A percentile compares a stretch with the other conserved stretches of the same genome.
phyloP scores from a whole-genome alignment of 441 rosid species.

The Erodium moschatum region DNA sequence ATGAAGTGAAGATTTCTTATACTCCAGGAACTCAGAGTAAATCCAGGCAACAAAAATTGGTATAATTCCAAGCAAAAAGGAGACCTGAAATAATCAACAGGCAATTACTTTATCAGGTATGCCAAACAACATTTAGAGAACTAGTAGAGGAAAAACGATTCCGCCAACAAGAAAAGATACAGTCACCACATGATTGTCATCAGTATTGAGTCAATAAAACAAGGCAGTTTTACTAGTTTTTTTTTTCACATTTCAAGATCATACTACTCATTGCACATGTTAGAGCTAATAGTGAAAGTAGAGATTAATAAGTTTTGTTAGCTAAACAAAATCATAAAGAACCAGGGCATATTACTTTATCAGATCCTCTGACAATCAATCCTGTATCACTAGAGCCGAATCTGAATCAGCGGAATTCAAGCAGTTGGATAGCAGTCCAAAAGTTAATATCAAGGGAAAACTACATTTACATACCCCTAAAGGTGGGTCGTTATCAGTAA shows the following conservation, averaged over 20 bases:
- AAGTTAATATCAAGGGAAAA: neutral
- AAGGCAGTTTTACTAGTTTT: no score
- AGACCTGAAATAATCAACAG: slow-evolving; percentile 45
- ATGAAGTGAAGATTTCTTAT: slow-evolving; percentile 45
- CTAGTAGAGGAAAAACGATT: neutral
- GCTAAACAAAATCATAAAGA: neutral
- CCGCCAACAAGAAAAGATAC: neutral
- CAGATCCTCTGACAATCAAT: neutral
- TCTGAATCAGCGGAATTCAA: neutral
- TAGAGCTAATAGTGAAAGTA: neutral
- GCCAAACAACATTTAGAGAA: slow-evolving; percentile 1
- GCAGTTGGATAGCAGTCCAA: neutral
- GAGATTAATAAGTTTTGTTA: neutral
- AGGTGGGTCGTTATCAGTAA: no score
- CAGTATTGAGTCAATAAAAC: neutral
- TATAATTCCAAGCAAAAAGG: slow-evolving; percentile 78
- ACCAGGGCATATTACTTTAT: neutral
- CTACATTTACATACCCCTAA: no score
- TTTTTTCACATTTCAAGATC: neutral
- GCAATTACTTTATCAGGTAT: slow-evolving; percentile 13
- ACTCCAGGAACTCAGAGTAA: slow-evolving; percentile 73
- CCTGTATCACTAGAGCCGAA: neutral
- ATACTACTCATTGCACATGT: neutral
- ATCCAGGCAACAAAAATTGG: slow-evolving; percentile 78
- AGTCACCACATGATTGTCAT: neutral